Evolutionary conservation across 2,329 filamentous ascomycete species (phyloP), one percentile per base, ranked within the genome.

Genomic region (Arthroderma uncinatum): DNA sequence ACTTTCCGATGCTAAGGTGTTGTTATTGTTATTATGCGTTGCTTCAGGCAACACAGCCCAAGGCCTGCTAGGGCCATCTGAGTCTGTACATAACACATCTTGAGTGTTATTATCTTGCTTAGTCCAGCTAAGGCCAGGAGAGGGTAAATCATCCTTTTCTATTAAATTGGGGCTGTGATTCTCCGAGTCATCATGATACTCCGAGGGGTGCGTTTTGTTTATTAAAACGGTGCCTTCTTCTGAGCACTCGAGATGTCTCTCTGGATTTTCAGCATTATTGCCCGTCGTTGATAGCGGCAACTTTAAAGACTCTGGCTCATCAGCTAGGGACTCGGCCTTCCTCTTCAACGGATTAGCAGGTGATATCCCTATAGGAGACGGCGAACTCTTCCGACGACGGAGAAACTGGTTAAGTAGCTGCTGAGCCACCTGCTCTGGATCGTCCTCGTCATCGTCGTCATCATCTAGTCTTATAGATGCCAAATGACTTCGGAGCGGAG

Each of bases 321-420:
- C 39, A 42, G 39, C 12, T 7, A 42, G 39, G 8, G 7, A 42
- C 12, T 30, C 44, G n/a, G 44, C 44, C 25, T 48, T 48, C 14
- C 44, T 25, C 12, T 48, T 48, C n/a, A 48, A 25, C 5, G 21
- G 4, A 30, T 28, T 48, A 14, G 44, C 5, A 1, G 36, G 14
- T 39, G 36, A 12, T 12, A 21, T 12, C n/a, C 25, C 28, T 21
- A 8, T 16, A 6, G 1, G 44, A 14, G 23, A 28, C 7, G 44
- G 14, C 12, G 14, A n/a, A 7, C n/a, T 3, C 4, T n/a, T 28
- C 1, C n/a, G n/a, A n/a, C 21, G 23, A 57, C 58, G 57, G 64
- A 62, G 52, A 53, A 70, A 70, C 34, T 62, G 63, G 8, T 64
- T 63, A 16, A 70, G 63, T 14, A 70, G 50, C 8, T 61, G 53